Evolutionary conservation across 352 stramenopile genomes (phyloP).

Genomic region (Pythium diclinum): DNA sequence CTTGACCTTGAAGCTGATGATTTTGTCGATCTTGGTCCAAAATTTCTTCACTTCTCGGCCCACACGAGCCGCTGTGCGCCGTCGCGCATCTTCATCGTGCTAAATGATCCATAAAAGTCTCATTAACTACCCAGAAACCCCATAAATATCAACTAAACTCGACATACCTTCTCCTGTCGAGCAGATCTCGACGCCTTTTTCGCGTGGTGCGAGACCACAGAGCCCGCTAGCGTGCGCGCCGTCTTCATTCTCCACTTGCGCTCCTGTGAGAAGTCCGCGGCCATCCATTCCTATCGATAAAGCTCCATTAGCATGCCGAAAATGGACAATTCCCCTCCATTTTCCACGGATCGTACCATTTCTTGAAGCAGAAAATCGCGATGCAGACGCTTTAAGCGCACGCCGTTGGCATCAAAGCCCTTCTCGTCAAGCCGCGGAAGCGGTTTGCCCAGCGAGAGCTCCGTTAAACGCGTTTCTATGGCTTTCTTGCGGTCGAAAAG

Average conservation of each 20-base stretch:
- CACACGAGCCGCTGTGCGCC: slow-evolving; percentile 73
- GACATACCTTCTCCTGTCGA: slow-evolving; percentile 37
- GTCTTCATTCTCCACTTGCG: slow-evolving; percentile 79
- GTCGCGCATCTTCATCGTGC: slow-evolving; percentile 41
- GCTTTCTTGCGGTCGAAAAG: slow-evolving; percentile 40
- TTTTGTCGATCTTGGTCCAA: slow-evolving; percentile 98
- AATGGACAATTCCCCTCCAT: not conserved
- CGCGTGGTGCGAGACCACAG: slow-evolving; percentile 53
- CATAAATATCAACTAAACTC: not conserved
- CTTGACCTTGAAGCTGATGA: slow-evolving; percentile 98
- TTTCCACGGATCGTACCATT: slow-evolving; percentile 37
- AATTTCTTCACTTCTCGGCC: slow-evolving; percentile 90
- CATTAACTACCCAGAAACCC: not conserved
- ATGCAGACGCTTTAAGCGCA: slow-evolving; percentile 42
- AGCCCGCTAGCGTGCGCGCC: slow-evolving; percentile 67
- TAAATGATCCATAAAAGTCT: slow-evolving; percentile 4
- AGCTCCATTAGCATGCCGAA: not conserved
- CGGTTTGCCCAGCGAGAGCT: slow-evolving; percentile 49
- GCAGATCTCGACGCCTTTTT: slow-evolving; percentile 37
- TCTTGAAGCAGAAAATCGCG: slow-evolving; percentile 80
- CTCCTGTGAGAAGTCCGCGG: slow-evolving; percentile 90
- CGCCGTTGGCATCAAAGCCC: slow-evolving; percentile 38
- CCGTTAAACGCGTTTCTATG: slow-evolving; percentile 39
- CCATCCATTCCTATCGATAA: slow-evolving; percentile 74
- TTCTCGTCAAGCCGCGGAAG: slow-evolving; percentile 34